Evolutionary conservation across 352 stramenopile species (phyloP), one percentile per base, ranked within the genome.

Genomic region (Globisporangium uncinulatum): DNA sequence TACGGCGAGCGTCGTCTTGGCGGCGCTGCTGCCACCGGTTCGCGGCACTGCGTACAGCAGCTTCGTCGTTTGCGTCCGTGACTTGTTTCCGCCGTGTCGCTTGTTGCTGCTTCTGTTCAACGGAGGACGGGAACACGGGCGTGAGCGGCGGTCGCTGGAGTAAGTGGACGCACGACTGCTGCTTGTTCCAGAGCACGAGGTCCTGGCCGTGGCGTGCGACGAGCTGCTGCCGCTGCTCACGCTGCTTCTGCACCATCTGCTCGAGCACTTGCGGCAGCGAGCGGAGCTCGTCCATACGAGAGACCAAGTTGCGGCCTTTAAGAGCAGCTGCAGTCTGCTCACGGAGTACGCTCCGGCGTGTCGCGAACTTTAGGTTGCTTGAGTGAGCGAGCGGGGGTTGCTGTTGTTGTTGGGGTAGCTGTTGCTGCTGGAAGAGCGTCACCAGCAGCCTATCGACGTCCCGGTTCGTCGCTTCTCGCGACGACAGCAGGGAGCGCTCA

Each of bases 11-110:
- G 15, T 66, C 57, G 20, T 79, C 58, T 19, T 74, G 67, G 0
- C 70, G 73, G 5, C 70, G 69, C 48, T 63, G 70, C 29, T 89
- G 75, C 79, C 76, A 89, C 31, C 73, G 75, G 54, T 78, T 62
- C 13, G 85, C 63, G 17, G 73, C 70, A 4, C 48, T 66, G 4
- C 61, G 62, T 5, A 80, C 59, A 4, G 61, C 66, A 10, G 66
- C 31, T 44, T 85, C 76, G 41, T 84, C 70, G 1, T 57, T 68
- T 5, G 64, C 57, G 19, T 87, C 76, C 10, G 82, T 54, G 36
- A 74, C 55, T 48, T 87, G 65, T 57, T 89, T 87, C n/a, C 79
- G 73, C 21, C 71, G 64, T 21, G 66, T 50, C 21, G 69, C 76
- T 29, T 73, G 65, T 15, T 86, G 61, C 31, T 74, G 58, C 45